phyloP scores from a whole-genome alignment of 257 asterid genomes.

The Nicotiana undulata region DNA sequence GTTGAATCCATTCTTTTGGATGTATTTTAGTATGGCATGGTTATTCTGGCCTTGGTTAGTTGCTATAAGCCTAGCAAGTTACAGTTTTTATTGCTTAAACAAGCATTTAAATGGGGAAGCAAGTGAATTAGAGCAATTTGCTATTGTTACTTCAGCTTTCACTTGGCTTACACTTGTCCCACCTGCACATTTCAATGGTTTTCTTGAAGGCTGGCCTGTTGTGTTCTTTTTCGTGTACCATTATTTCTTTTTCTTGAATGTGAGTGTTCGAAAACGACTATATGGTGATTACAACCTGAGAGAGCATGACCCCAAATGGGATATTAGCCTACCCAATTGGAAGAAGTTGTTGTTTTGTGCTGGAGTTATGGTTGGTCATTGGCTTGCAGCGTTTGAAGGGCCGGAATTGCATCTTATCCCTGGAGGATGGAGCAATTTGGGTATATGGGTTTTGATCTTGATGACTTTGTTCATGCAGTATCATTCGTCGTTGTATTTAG shows the following conservation, averaged over 20 bases:
- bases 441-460: slow-evolving; percentile 56
- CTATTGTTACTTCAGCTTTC: slow-evolving; percentile 64
- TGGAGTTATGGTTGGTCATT: slow-evolving; percentile 68
- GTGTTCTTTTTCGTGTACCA: slow-evolving; percentile 87
- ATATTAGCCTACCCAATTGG: slow-evolving; percentile 58
- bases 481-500: slow-evolving; percentile 67
- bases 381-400: slow-evolving; percentile 91
- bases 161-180: slow-evolving; percentile 93
- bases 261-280: slow-evolving; percentile 55
- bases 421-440: slow-evolving; percentile 69
- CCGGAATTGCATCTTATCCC: slow-evolving; percentile 72
- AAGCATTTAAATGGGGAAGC: slow-evolving; percentile 60
- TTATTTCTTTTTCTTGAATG: slow-evolving; percentile 74
- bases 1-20: slow-evolving; percentile 80
- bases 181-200: slow-evolving; percentile 92
- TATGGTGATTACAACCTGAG: slow-evolving; percentile 73
- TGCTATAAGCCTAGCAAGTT: slow-evolving; percentile 44
- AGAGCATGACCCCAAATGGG: slow-evolving; percentile 76
- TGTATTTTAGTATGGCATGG: slow-evolving; percentile 93
- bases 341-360: slow-evolving; percentile 51
- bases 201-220: slow-evolving; percentile 96
- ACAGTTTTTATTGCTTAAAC: slow-evolving; percentile 49
- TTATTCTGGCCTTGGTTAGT: slow-evolving; percentile 91
- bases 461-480: slow-evolving; percentile 64
- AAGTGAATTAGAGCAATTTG: slow-evolving; percentile 48